Evolutionary conservation across 2,329 filamentous ascomycete genomes (phyloP), one percentile per base, ranked within the genome.

Genomic region (Neopestalotiopsis clavispora): DNA sequence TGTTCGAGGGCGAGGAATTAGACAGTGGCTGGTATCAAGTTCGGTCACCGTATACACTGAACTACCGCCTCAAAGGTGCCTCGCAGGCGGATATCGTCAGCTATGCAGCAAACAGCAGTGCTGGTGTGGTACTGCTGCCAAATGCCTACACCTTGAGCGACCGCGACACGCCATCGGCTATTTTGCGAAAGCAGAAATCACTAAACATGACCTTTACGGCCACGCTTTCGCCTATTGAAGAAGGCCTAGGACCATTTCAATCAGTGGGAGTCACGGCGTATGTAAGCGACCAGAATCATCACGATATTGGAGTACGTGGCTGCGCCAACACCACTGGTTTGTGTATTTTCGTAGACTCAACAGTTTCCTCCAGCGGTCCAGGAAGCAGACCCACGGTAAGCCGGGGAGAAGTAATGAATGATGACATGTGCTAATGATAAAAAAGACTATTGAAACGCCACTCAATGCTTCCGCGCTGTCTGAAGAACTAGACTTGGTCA

Each of bases 181-280:
- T 78, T 3, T 68, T 78, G 4, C 73, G 72, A 6, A 78, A 78
- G 68, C 76, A 78, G 65, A 75, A 70, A 20, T 77, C 73, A 6
- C 42, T 76, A 30, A 78, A 78, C 64, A 78, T 78, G 74, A 77
- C 75, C 1, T 78, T 76, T 32, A 70, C 74, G 1, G 74, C 75
- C 12, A 74, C 68, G 7, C 38, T 75, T 23, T 42, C 72, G 7
- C 58, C 69, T 1, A 61, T 61, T 42, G 32, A 20, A 5, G 73
- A 70, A 1, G 56, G 69, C 0, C 60, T 77, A 1, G 73, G 72
- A 0, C 67, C 70, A 1, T 67, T 69, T 3, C 74, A 78, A 45
- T 73, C 73, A 5, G 68, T 78, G 2, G 75, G 76, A 0, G 71
- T 78, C 17, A 74, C 75, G 6, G 69, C 74, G 6, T 78, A 77